phyloP scores from a whole-genome alignment of 805 yeast species.

The Metschnikowia continentalis region DNA sequence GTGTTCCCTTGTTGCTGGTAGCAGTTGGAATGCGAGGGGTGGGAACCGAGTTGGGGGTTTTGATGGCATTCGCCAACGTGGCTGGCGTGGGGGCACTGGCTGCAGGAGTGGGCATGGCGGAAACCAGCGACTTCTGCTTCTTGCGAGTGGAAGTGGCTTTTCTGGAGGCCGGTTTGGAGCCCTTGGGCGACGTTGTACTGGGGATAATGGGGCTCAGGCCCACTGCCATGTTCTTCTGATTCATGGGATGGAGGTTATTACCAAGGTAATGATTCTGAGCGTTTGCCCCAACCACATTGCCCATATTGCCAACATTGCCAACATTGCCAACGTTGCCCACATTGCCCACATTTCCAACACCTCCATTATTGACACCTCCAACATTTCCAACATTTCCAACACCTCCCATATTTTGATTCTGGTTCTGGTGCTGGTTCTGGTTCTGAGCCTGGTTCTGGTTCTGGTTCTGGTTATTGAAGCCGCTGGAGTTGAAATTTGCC shows the following conservation, averaged over 20 bases:
- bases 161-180: background rate
- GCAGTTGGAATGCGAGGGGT: slow-evolving; percentile 37
- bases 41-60: slow-evolving; percentile 41
- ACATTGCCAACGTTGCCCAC: background rate
- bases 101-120: slow-evolving; percentile 33
- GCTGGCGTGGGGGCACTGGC: slow-evolving; percentile 37
- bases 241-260: background rate
- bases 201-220: slow-evolving; percentile 4
- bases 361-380: too few species aligned
- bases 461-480: background rate
- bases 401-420: too few species aligned
- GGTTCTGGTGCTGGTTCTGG: background rate
- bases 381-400: too few species aligned
- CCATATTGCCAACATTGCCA: too few species aligned
- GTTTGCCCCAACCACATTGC: background rate
- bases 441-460: background rate
- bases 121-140: slow-evolving; percentile 19
- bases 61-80: slow-evolving; percentile 34
- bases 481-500: background rate
- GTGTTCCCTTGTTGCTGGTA: slow-evolving; percentile 41
- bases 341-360: too few species aligned
- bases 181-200: background rate
- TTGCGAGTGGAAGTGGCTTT: slow-evolving; percentile 5
- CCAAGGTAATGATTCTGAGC: background rate
- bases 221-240: background rate